Evolutionary conservation across 371 early-diverging fungal genomes (phyloP).

Genomic region (Syncephalastrum racemosum): DNA sequence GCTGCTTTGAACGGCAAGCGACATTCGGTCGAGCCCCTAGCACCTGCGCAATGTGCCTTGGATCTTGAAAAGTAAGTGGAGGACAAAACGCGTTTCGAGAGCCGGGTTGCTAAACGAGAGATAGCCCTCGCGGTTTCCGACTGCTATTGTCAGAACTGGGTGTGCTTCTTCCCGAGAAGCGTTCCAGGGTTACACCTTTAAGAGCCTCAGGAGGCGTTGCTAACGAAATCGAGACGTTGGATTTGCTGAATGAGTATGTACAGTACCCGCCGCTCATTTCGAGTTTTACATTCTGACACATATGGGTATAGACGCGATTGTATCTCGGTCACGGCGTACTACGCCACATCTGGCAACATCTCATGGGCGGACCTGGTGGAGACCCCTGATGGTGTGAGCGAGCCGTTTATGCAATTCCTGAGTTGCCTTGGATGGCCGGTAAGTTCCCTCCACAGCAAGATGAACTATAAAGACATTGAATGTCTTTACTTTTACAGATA

Average conservation of each 20-base stretch:
- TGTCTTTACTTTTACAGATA: constrained; percentile 34
- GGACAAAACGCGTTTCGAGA: too few relatives aligned
- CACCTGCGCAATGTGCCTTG: background rate
- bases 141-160: constrained; percentile 69
- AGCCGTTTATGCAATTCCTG: constrained; percentile 69
- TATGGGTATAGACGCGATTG: constrained; percentile 64
- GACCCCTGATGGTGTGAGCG: constrained; percentile 45
- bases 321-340: constrained; percentile 64
- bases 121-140: constrained; percentile 56
- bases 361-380: constrained; percentile 58
- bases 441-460: constrained; percentile 12
- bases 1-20: constrained; percentile 19
- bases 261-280: background rate
- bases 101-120: background rate
- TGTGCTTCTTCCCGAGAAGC: constrained; percentile 55
- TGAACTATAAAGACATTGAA: background rate
- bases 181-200: constrained; percentile 60
- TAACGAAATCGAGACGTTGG: constrained; percentile 66
- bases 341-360: constrained; percentile 53
- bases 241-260: constrained; percentile 67
- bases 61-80: background rate
- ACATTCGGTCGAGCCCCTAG: background rate
- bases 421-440: constrained; percentile 75
- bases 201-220: constrained; percentile 59
- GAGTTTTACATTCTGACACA: background rate